Base-by-base conservation (phyloP, 371 early-diverging fungal species). In the Mucor velutinosus region DNA sequence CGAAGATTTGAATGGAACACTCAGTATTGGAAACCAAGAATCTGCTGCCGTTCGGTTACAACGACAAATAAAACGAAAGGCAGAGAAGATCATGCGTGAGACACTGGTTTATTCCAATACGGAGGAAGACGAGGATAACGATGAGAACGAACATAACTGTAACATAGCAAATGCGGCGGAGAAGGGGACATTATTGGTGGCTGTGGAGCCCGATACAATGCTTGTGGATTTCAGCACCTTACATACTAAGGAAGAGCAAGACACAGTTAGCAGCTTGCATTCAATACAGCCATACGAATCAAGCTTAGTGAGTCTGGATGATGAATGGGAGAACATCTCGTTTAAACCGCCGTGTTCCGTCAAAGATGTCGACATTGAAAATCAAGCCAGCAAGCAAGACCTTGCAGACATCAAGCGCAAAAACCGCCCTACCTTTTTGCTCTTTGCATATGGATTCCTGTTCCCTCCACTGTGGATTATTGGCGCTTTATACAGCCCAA, bases 391-490 rank as follows among this genome's bases (percentile, higher is more conserved):
- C 45, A 45, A 45, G 19, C 19, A 45, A 51, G 51, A 51, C 11
- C 17, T 3, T 23, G 17, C 14, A 14, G 60, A 69, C 32, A 41
- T 30, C 19, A 56, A 49, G 27, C 30, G 33, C 37, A 59, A 14
- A 15, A 72, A 45, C 66, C 67, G 75, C 11, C 56, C 37, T 3
- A 76, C 80, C 0, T 77, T 80, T 67, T 27, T 77, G 1, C 67
- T 60, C 7, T 80, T 80, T 72, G 64, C 68, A 0, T 69, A 69
- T 60, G 80, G 80, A 1, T 80, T 80, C 56, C 21, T 77, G 29
- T 77, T 80, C 33, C 80, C 80, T 6, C 80, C 80, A 2, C 14
- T 75, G 7, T 80, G 80, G 80, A 70, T 77, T 17, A 57, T 74
- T 25, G 76, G 76, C 25, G 73, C 77, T 3, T 21, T 74, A 7